Evolutionary conservation across 495 filamentous ascomycete genomes (phyloP).

Genomic region (Lophium mytilinum): DNA sequence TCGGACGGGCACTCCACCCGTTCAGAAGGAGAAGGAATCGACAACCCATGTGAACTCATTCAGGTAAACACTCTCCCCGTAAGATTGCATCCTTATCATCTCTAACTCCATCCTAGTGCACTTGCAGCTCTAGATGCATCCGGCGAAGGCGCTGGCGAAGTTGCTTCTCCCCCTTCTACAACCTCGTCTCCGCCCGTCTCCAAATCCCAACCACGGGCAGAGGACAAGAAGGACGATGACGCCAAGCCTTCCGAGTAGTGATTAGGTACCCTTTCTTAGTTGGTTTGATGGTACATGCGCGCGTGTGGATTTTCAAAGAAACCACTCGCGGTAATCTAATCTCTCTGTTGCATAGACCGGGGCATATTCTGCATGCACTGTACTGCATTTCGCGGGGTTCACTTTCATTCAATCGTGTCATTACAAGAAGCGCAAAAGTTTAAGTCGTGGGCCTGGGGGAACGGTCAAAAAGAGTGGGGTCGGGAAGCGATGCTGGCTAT

Average conservation of each 20-base stretch:
- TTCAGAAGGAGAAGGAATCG: conserved; percentile 52
- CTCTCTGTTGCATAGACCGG: conserved; percentile 28
- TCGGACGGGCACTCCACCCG: conserved; percentile 76
- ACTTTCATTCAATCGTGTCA: conserved; percentile 7
- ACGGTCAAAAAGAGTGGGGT: conserved; percentile 1
- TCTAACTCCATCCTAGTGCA: conserved; percentile 40
- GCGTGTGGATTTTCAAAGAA: conserved; percentile 13
- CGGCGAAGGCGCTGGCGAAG: conserved; percentile 39
- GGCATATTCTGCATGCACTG: conserved; percentile 23
- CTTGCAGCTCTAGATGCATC: conserved; percentile 49
- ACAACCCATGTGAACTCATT: conserved; percentile 75
- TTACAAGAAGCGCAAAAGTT: conserved; percentile 18
- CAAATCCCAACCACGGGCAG: conserved; percentile 43
- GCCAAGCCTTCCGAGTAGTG: conserved; percentile 22
- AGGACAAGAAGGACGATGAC: conserved; percentile 8
- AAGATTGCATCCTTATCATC: neutral
- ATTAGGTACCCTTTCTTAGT: conserved; percentile 6
- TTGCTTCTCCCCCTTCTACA: conserved; percentile 52
- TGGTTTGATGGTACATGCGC: conserved; percentile 13
- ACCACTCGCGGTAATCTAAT: conserved; percentile 23
- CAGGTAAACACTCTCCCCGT: conserved; percentile 49
- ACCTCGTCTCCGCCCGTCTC: conserved; percentile 48
- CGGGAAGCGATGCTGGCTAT: neutral
- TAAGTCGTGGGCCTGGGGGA: conserved; percentile 3
- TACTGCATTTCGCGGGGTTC: conserved; percentile 25